Conservation (phyloP, 768 basidiomycete species). For the Suillus occidentalis region DNA sequence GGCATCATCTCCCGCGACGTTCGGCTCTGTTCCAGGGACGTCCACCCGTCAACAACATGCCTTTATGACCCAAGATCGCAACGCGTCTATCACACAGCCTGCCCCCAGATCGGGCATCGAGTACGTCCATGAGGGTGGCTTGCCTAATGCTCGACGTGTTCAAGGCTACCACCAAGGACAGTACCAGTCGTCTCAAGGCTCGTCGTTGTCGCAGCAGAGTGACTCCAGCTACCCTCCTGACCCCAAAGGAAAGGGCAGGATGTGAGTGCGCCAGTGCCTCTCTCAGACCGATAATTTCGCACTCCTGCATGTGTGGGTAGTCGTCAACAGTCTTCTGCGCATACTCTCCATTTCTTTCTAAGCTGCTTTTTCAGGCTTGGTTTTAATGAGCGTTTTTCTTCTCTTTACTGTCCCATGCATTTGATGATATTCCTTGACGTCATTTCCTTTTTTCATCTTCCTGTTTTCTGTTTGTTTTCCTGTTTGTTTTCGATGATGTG, state of each 20-base stretch:
- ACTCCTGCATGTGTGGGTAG: not conserved
- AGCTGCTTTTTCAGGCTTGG: not conserved
- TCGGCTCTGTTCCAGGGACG: not conserved
- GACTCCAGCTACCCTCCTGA: conserved; percentile 12
- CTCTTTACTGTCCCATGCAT: not conserved
- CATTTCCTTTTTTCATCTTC: not conserved
- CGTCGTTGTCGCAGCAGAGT: conserved; percentile 23
- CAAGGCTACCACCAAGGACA: conserved; percentile 7
- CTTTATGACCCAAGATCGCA: conserved; percentile 13
- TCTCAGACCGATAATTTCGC: not conserved
- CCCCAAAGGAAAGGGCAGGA: conserved; percentile 10
- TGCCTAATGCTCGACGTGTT: conserved; percentile 14
- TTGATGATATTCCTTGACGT: not conserved
- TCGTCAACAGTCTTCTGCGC: not conserved
- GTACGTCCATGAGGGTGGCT: conserved; percentile 11
- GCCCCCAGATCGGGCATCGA: conserved; percentile 18
- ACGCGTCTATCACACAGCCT: conserved; percentile 1
- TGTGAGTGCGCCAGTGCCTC: not conserved
- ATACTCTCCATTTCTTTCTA: not conserved
- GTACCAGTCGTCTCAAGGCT: conserved; percentile 12
- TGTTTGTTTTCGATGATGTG: not conserved
- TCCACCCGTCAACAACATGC: not conserved
- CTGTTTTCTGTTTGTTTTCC: not conserved
- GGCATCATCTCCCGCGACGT: conserved; percentile 8
- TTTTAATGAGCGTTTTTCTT: not conserved